Base-by-base conservation (phyloP, 805 yeast genomes). In the Teunomyces stri region DNA sequence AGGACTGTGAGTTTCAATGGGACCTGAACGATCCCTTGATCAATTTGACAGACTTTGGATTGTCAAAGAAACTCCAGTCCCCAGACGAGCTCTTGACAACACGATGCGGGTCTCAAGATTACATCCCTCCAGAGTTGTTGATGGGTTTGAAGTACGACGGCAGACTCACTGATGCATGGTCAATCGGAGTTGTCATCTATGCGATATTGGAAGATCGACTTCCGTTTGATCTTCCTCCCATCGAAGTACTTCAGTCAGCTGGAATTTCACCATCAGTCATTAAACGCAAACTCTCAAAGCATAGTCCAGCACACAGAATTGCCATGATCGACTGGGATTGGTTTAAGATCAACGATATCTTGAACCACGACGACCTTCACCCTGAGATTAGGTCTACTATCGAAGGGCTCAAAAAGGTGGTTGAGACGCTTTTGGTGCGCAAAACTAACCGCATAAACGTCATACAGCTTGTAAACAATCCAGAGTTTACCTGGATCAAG, bases 91-190 rank as follows among this genome's bases (percentile, higher is more conserved):
- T 85, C 48, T 74, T 95, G 21, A 78, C 87, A 2, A 92, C 98
- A 1, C 69, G 98, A 51, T 94, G 99, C 65, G 99, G 99, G 0
- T 88, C 96, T 1, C 97, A 89, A 52, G 99, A 94, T 62, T 94
- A 94, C 58, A 96, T 94, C 5, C 85, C 97, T 0, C 99, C 99
- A 0, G 99, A 94, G 60, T 68, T 94, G 20, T 70, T 94, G 33
- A 80, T 94, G 81, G 98, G 98, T 1, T 74, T 88, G 47, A 85
- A 89, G 5, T 94, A 94, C 60, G 92, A 92, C 58, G 99, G 99
- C 10, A 78, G 87, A 44, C 82, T 88, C 53, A 85, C 94, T 42
- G 99, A 94, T 64, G 74, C 91, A 15, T 94, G 99, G 99, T 89
- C 97, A 1, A 65, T 91, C 7, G 99, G 99, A 2, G 98, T 94